Conservation (phyloP, 305 asterid species). For the Fraxinus xanthoxyloides region DNA sequence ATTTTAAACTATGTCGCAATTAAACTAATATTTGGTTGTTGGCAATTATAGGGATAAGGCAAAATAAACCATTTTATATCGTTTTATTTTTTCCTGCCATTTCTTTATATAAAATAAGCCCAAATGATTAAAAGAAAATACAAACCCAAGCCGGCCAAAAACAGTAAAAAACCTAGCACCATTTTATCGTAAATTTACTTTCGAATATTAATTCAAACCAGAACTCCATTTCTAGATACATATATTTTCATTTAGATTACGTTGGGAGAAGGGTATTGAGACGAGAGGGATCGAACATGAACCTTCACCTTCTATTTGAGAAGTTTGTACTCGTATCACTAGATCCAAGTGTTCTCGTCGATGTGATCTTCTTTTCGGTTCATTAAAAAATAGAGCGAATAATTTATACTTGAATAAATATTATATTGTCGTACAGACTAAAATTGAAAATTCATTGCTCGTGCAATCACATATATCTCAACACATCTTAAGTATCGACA, state of each 20-base stretch:
- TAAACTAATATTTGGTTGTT: background rate
- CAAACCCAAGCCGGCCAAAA: background rate
- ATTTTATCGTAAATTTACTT: background rate
- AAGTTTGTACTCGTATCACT: background rate
- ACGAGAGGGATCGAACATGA: background rate
- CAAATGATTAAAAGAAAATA: background rate
- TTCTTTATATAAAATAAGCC: background rate
- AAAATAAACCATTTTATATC: background rate
- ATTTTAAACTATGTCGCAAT: background rate
- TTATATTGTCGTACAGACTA: too few relatives aligned
- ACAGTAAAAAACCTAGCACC: background rate
- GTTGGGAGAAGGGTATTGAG: too few relatives aligned
- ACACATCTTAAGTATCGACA: background rate
- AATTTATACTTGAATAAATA: too few relatives aligned
- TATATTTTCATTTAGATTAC: too few relatives aligned
- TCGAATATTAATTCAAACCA: background rate
- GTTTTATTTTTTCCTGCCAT: background rate
- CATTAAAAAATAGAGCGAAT: too few relatives aligned
- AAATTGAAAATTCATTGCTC: background rate
- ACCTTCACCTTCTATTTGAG: background rate
- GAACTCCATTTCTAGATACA: background rate
- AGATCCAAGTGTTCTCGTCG: background rate
- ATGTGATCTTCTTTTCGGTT: background rate
- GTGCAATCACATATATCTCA: background rate
- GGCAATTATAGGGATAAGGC: background rate